These are phyloP conservation scores for Sarcomyxa edulis DNA, from an alignment of 768 basidiomycete genomes.

Conservation along the genomic window DNA sequence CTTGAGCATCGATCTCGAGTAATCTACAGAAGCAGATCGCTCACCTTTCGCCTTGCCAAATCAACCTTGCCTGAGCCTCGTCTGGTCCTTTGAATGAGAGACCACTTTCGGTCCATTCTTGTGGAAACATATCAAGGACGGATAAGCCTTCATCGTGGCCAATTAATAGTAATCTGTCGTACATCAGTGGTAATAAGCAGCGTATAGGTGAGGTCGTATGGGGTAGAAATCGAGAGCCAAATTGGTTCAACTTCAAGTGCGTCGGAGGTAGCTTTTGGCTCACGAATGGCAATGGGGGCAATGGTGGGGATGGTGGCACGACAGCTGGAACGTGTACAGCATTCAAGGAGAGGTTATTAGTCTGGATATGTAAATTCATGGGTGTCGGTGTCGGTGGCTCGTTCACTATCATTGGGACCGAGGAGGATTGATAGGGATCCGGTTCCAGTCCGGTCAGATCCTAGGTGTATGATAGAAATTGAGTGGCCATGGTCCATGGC, in stretches of 20 bases:
- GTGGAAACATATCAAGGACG: constrained; percentile 78
- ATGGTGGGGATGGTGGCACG: constrained; percentile 1
- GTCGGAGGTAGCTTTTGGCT: constrained; percentile 53
- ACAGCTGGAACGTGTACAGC: not conserved
- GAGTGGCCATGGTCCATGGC: too few species aligned
- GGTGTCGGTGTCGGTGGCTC: too few species aligned
- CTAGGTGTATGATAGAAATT: too few species aligned
- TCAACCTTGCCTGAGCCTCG: constrained; percentile 59
- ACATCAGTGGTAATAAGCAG: constrained; percentile 65
- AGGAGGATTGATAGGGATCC: too few species aligned
- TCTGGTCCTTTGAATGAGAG: constrained; percentile 55
- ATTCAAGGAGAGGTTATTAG: constrained; percentile 24
- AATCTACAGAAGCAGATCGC: constrained; percentile 11
- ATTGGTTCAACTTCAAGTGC: constrained; percentile 66
- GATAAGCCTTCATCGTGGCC: constrained; percentile 79
- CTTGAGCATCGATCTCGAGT: not conserved
- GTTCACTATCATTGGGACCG: too few species aligned
- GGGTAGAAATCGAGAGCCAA: constrained; percentile 83
- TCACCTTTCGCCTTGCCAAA: constrained; percentile 80
- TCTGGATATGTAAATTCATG: constrained; percentile 35
- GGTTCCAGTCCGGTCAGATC: too few species aligned
- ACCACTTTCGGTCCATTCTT: constrained; percentile 57
- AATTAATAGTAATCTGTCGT: constrained; percentile 63
- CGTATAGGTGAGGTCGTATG: constrained; percentile 73
- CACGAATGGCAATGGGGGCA: constrained; percentile 36